Percentiles rank a stretch among this genome's conserved stretches.
Evolutionary conservation across 306 rosid genomes (phyloP).

Genomic region (Hylodesmum podocarpum): DNA sequence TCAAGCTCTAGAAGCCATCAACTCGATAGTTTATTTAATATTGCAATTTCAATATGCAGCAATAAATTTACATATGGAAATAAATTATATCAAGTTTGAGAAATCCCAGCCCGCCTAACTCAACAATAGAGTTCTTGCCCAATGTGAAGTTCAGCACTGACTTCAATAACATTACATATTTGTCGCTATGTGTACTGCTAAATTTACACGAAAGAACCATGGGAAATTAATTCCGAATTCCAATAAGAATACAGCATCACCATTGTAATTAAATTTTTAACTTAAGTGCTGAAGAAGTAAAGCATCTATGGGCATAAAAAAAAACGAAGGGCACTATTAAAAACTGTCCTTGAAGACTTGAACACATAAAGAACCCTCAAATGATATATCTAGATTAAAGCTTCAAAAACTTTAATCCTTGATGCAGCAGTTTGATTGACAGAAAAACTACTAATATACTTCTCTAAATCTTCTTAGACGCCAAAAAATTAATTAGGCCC

Average conservation of each 20-base stretch:
- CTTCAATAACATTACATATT: neutral
- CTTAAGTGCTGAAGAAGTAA: neutral
- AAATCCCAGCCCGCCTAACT: neutral
- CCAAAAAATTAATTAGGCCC: neutral
- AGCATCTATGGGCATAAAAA: neutral
- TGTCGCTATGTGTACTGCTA: neutral
- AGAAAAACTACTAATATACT: neutral
- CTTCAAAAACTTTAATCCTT: conserved; percentile 1
- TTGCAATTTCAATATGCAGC: neutral
- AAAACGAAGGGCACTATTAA: neutral
- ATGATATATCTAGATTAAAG: conserved; percentile 7
- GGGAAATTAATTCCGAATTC: neutral
- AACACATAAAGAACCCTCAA: neutral
- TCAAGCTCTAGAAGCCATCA: conserved; percentile 2
- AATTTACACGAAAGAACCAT: conserved; percentile 2
- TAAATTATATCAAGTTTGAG: neutral
- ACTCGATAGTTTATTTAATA: neutral
- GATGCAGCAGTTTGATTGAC: neutral
- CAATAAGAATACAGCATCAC: conserved; percentile 1
- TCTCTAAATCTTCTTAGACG: conserved; percentile 8
- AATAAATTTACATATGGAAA: neutral
- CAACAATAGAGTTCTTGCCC: neutral
- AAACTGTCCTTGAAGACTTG: conserved; percentile 5
- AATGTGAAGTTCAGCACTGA: neutral
- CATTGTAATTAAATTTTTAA: neutral